Conservation (phyloP, 2,329 filamentous ascomycete genomes). For the Chaetothyriales sp. region DNA sequence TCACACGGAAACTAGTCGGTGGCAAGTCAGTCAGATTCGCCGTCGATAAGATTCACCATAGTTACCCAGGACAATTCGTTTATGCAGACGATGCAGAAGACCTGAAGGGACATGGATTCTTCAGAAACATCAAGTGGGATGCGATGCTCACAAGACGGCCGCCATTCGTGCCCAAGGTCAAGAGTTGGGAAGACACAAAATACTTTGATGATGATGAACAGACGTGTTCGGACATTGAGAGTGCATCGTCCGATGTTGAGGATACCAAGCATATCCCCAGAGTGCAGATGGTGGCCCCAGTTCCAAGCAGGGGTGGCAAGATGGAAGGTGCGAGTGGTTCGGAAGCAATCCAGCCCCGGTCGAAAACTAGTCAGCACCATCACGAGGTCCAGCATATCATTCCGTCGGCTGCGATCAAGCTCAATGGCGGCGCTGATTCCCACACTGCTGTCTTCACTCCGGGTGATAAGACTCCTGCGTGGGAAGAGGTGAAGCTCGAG, state of each 20-base stretch:
- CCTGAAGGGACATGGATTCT: slow-evolving; percentile 82
- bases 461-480: background rate
- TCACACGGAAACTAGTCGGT: slow-evolving; percentile 17
- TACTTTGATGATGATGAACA: slow-evolving; percentile 82
- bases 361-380: slow-evolving; percentile 13
- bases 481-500: background rate
- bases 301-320: background rate
- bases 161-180: slow-evolving; percentile 66
- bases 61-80: slow-evolving; percentile 49
- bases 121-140: slow-evolving; percentile 65
- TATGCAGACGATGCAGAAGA: slow-evolving; percentile 75
- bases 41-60: slow-evolving; percentile 22
- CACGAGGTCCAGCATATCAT: slow-evolving; percentile 17
- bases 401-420: slow-evolving; percentile 11
- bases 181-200: slow-evolving; percentile 57
- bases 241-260: slow-evolving; percentile 26
- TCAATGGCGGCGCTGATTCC: background rate
- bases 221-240: slow-evolving; percentile 50
- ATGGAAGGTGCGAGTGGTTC: background rate
- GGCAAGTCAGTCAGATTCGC: slow-evolving; percentile 12
- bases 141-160: slow-evolving; percentile 56
- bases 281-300: slow-evolving; percentile 1
- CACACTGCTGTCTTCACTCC: background rate
- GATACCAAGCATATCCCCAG: slow-evolving; percentile 27
- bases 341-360: background rate